Evolutionary conservation across 2,329 filamentous ascomycete species (phyloP).

Genomic region (Colletotrichum plurivorum): DNA sequence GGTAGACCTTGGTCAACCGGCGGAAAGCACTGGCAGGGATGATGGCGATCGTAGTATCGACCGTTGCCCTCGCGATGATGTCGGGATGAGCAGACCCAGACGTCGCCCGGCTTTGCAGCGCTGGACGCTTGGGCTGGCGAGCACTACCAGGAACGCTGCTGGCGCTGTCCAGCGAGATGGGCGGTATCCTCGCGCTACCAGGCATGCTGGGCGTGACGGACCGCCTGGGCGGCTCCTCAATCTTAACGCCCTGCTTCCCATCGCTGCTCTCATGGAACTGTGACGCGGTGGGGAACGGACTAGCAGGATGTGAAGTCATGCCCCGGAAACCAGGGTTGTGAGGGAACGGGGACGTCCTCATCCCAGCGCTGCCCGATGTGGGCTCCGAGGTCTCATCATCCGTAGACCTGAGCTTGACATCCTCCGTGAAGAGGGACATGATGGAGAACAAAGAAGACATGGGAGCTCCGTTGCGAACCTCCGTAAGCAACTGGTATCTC

Average conservation of each 20-base stretch:
- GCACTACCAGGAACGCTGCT: neutral
- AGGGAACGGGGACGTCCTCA: conserved; percentile 34
- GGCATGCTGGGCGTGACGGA: conserved; percentile 27
- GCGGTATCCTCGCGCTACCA: conserved; percentile 72
- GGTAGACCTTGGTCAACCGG: conserved; percentile 92
- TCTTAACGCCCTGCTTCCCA: conserved; percentile 25
- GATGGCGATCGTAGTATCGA: conserved; percentile 98
- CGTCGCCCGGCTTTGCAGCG: conserved; percentile 58
- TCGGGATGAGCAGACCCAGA: conserved; percentile 93
- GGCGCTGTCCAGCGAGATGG: conserved; percentile 71
- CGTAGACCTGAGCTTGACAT: conserved; percentile 84
- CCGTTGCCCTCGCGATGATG: conserved; percentile 94
- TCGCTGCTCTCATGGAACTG: conserved; percentile 20
- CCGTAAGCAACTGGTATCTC: conserved; percentile 93
- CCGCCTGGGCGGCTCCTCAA: conserved; percentile 32
- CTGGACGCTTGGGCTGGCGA: conserved; percentile 52
- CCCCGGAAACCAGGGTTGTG: conserved; percentile 30
- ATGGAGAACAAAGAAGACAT: conserved; percentile 99
- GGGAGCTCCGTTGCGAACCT: conserved; percentile 96
- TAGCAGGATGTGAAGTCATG: conserved; percentile 40
- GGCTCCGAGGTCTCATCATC: conserved; percentile 64
- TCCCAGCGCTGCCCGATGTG: conserved; percentile 13
- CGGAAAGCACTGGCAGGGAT: conserved; percentile 97
- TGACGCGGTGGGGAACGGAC: conserved; percentile 33
- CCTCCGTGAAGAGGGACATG: conserved; percentile 95